Conservation (phyloP, 148 eudicot genomes). For the Mesembryanthemum crystallinum region DNA sequence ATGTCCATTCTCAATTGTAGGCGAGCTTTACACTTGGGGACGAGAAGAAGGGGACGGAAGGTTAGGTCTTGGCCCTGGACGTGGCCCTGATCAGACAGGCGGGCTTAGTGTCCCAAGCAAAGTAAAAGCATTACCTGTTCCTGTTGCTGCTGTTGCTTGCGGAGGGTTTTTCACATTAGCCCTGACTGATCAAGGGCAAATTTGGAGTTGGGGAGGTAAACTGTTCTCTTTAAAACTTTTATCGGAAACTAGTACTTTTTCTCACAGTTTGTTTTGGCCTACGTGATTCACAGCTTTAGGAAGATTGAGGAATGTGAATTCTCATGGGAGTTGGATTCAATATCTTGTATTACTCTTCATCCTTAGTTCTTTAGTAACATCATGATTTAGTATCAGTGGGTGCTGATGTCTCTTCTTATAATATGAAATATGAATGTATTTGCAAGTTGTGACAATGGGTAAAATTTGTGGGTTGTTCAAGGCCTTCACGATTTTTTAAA, state of each 20-base stretch:
- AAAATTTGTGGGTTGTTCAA: too few species aligned
- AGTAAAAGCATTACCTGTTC: constrained; percentile 70
- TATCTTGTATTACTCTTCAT: not conserved
- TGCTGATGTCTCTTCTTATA: too few species aligned
- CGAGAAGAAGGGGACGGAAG: constrained; percentile 99
- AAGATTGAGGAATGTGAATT: not conserved
- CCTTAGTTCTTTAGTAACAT: not conserved
- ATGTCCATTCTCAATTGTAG: constrained; percentile 27
- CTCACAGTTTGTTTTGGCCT: constrained; percentile 16
- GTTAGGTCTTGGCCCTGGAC: constrained; percentile 91
- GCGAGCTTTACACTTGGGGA: constrained; percentile 92
- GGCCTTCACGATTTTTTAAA: too few species aligned
- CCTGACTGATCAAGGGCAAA: constrained; percentile 72
- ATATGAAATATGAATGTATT: too few species aligned
- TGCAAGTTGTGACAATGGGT: too few species aligned
- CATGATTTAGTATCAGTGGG: not conserved
- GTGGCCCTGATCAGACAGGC: constrained; percentile 90
- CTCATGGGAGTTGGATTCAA: not conserved
- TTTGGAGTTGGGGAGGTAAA: constrained; percentile 96
- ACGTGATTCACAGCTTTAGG: constrained; percentile 1
- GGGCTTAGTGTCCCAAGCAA: constrained; percentile 76
- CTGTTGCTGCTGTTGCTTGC: constrained; percentile 78
- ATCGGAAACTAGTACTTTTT: not conserved
- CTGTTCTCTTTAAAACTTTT: not conserved
- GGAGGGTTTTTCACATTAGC: constrained; percentile 96